Conservation (phyloP, 169 alveolate species). For the Plasmodium adleri region DNA sequence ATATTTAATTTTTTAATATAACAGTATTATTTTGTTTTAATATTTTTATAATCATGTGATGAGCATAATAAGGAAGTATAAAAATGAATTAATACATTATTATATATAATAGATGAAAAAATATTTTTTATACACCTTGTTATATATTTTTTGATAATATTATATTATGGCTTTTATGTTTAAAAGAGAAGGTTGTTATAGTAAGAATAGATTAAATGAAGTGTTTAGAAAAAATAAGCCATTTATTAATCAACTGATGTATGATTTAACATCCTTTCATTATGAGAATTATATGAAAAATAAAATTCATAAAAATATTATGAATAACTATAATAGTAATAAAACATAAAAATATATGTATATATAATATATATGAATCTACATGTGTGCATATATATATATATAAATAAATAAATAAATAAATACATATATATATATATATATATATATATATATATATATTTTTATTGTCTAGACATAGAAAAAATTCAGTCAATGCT, state of each 20-base stretch:
- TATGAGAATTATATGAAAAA: conserved; percentile 71
- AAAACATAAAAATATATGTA: background rate
- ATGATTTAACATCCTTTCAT: conserved; percentile 69
- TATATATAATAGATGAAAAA: too few species aligned
- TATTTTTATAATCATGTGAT: too few species aligned
- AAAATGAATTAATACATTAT: too few species aligned
- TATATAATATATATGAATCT: background rate
- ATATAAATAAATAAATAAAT: background rate
- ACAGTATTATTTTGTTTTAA: too few species aligned
- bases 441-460: background rate
- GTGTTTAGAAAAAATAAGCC: conserved; percentile 57
- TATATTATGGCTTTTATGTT: conserved; percentile 61
- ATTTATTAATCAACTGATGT: conserved; percentile 71
- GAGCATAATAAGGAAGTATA: too few species aligned
- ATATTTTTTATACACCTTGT: too few species aligned
- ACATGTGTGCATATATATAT: background rate
- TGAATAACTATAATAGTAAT: conserved; percentile 74
- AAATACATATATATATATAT: background rate
- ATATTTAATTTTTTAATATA: too few species aligned
- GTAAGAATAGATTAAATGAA: conserved; percentile 68
- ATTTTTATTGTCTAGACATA: conserved; percentile 28
- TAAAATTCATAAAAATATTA: conserved; percentile 65
- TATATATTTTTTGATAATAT: too few species aligned
- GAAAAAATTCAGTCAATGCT: conserved; percentile 76
- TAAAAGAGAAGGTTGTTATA: conserved; percentile 74